Evolutionary conservation across 2,329 filamentous ascomycete species (phyloP), one percentile per base, ranked within the genome.

Genomic region (Fusarium transvaalense): DNA sequence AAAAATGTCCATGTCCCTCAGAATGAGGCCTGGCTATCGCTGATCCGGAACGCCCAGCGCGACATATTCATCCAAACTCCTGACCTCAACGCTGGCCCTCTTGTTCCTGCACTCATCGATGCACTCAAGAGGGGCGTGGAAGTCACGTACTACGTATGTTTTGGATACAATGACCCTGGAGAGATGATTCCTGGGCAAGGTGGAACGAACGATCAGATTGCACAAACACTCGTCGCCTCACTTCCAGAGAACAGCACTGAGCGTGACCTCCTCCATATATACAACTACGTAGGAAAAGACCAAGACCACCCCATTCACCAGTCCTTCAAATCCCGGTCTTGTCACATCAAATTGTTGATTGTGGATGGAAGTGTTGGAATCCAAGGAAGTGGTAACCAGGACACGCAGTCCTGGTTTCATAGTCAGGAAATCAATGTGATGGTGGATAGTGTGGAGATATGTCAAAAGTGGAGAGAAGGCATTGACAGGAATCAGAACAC

Each of bases 391-490:
- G 92, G 91, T 0, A 95, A 94, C 73, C 90, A 94, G 76, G 92
- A 95, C 71, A 94, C 92, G 3, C 92, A 95, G 77, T 89, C 85
- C 21, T 94, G 91, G 89, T 94, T 85, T 69, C 92, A 95, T 74
- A 89, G 86, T 56, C 91, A 94, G 76, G 92, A 95, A 76, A 85
- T 92, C 56, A 94, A 95, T 69, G 78, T 94, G 25, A 88, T 95
- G 85, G 79, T 94, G 8, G 92, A 95, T 65, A 90, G 86, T 21
- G 71, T 77, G 0, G 76, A 82, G 2, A 80, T 94, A 0, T 93
- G 91, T 70, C 75, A 74, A 31, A 82, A 81, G 34, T 93, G 91
- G 91, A 82, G 87, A 21, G 86, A 88, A 17, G 87, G 80, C 0
- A 82, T 92, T 17, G 79, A 85, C 29, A 81, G 86, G 25, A 92